Percentiles rank a stretch among this genome's conserved stretches.
phyloP scores from a whole-genome alignment of 306 rosid genomes.

The Inga oerstediana region DNA sequence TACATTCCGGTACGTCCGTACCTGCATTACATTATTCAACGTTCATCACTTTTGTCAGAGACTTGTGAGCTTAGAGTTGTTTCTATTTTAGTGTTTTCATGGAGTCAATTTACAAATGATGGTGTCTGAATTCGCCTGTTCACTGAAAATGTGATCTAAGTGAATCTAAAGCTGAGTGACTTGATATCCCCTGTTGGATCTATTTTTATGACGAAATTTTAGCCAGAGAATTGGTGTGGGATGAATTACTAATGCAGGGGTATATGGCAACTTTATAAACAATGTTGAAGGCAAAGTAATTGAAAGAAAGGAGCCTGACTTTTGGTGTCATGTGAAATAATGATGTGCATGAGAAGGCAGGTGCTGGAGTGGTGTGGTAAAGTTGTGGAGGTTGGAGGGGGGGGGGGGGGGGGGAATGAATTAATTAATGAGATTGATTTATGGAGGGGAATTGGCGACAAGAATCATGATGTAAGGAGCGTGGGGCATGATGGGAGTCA shows the following conservation, averaged over 20 bases:
- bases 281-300: neutral
- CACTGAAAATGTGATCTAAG: neutral
- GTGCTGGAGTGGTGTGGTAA: too few species aligned
- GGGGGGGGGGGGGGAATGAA: neutral
- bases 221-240: neutral
- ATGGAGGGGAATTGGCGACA: too few species aligned
- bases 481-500: neutral
- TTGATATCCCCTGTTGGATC: neutral
- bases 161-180: neutral
- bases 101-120: neutral
- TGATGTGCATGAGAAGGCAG: too few species aligned
- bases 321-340: neutral
- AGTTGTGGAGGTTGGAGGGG: neutral
- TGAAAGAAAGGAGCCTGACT: neutral
- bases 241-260: neutral
- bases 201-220: neutral
- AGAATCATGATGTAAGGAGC: neutral
- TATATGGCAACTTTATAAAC: neutral
- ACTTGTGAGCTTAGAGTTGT: neutral
- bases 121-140: too few species aligned
- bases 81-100: neutral
- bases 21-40: slow-evolving; percentile 34
- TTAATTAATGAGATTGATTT: neutral
- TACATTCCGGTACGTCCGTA: slow-evolving; percentile 75
- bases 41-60: neutral